Base-by-base conservation (phyloP, 495 filamentous ascomycete species). In the Xylaria bambusicola region DNA sequence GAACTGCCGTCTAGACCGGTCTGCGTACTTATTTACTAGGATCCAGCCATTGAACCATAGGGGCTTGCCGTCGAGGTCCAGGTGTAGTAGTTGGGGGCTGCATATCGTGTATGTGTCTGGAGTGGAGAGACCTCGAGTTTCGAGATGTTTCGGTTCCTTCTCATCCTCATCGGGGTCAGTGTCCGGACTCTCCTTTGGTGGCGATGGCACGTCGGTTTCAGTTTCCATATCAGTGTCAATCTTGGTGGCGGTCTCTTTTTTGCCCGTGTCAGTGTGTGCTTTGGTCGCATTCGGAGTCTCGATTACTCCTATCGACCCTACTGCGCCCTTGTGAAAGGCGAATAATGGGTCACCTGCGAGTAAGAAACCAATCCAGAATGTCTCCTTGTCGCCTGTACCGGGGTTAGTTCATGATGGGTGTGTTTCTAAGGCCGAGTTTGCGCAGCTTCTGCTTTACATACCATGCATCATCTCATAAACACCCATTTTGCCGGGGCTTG, bases 311-410 rank as follows among this genome's bases (percentile, higher is more conserved):
- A 73, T 46, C 15, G 67, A 66, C 13, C 63, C 65, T 15, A 65
- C 70, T 13, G 68, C 69, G 49, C 67, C 66, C 33, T 44, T 53
- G 27, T 66, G 62, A 49, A 73, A 71, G 6, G 66, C 42, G 51
- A 71, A 74, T 17, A 36, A 38, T 18, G 59, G 13, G 21, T 51
- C 61, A 15, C 65, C 70, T 17, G 59, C 53, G 26, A 74, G 63
- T 58, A 70, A 59, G 45, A 71, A 58, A 1, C 71, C 71, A 40
- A 71, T 61, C 68, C 69, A 73, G 62, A 67, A 74, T 18, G 46
- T 69, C 52, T 73, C 71, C 62, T 72, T 71, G 56, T 72, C 71
- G 6, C 58, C 58, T 61, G 18, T 15, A 0, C 26, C 24, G 29
- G 29, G 3, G 50, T 60, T 4, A 60, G 57, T 44, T 23, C 26